A percentile compares a stretch with the other conserved stretches of the same genome.
Conservation (phyloP, 2,329 filamentous ascomycete genomes). For the Ilyonectria destructans region DNA sequence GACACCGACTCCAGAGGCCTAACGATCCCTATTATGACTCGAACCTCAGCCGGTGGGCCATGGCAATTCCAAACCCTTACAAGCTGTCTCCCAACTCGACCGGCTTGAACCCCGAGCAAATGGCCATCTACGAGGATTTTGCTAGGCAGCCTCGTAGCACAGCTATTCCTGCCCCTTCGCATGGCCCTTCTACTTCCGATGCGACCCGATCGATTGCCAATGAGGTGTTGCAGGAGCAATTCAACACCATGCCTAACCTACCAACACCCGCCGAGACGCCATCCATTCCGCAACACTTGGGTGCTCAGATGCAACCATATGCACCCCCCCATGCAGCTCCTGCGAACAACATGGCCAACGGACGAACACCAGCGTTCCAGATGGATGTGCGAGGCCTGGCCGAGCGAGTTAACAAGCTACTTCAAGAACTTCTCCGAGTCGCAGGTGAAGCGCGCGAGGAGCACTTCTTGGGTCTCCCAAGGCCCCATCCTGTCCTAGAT, state of each 20-base stretch:
- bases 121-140: constrained; percentile 98
- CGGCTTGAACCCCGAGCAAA: constrained; percentile 91
- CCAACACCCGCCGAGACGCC: constrained; percentile 75
- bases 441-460: constrained; percentile 70
- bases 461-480: constrained; percentile 73
- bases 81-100: constrained; percentile 80
- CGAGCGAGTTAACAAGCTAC: constrained; percentile 72
- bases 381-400: constrained; percentile 69
- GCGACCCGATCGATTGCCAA: constrained; percentile 75
- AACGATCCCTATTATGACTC: constrained; percentile 90
- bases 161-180: constrained; percentile 68
- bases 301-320: constrained; percentile 70
- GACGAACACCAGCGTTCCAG: constrained; percentile 64
- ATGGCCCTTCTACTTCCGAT: constrained; percentile 73
- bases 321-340: constrained; percentile 65
- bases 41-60: constrained; percentile 89
- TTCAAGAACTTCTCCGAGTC: constrained; percentile 71
- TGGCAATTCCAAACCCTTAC: constrained; percentile 94
- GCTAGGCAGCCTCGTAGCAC: constrained; percentile 84
- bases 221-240: constrained; percentile 76
- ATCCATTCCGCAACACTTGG: constrained; percentile 63
- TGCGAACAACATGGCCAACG: constrained; percentile 61
- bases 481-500: constrained; percentile 74
- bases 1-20: constrained; percentile 81
- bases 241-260: constrained; percentile 69